Base-by-base conservation (phyloP, 495 filamentous ascomycete genomes). In the Viridothelium virens region DNA sequence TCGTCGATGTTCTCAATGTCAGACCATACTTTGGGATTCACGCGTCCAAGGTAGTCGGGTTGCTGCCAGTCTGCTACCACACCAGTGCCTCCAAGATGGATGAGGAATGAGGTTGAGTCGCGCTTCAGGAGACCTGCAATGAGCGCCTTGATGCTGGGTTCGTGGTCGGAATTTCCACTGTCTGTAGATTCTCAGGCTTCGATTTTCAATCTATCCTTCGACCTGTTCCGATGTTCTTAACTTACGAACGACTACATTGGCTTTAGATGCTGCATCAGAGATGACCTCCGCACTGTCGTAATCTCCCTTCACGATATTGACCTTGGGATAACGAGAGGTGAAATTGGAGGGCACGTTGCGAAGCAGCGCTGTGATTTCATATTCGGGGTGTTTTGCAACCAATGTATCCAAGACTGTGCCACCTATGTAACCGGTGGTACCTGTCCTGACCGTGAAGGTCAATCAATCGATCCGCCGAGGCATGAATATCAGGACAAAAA, bases 191-290 rank as follows among this genome's bases (percentile, higher is more conserved):
- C 11, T 2, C 38, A 36, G 44, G n/a, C 59, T 38, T 61, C 25
- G 9, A 11, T 53, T 38, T 18, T 65, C 18, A 37, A 53, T 25
- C 25, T 25, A 25, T 25, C 25, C 25, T 25, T 25, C 25, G 25
- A 25, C 25, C 25, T 25, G 25, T 25, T 25, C 25, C 25, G 25
- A 25, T 25, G 25, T 25, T 25, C 25, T 25, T 25, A 1, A 78
- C 81, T 61, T 70, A 85, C 84, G 78, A 67, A 83, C 77, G 12
- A 87, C 81, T 65, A 86, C 83, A 64, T 87, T 81, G 6, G 81
- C 83, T 41, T 85, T 80, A 63, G 79, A 79, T 34, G 81, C 79
- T 67, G 82, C 82, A 18, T 81, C 74, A 62, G 83, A 78, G 37
- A 87, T 79, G 18, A 82, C 56, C 25, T 80, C 77, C 4, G 69